Percentiles rank a stretch among this genome's conserved stretches.
Conservation (phyloP, 768 basidiomycete species). For the Boletus insuetus region DNA sequence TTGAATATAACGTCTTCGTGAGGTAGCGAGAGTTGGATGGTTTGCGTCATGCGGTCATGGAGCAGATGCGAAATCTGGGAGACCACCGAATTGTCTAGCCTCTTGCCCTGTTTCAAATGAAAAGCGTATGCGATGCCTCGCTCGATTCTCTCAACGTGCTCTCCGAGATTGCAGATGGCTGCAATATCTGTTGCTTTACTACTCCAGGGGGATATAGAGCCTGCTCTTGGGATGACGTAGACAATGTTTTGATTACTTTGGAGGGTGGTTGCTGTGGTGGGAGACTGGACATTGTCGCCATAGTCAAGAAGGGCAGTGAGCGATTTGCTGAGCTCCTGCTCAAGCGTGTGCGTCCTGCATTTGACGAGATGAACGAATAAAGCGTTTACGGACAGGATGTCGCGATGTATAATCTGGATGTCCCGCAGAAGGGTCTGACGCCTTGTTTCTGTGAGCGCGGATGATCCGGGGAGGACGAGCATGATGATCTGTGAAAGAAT, state of each 20-base stretch:
- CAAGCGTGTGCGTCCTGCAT: slow-evolving; percentile 43
- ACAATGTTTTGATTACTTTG: slow-evolving; percentile 42
- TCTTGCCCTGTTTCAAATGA: slow-evolving; percentile 39
- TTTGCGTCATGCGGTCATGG: slow-evolving; percentile 97
- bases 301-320: slow-evolving; percentile 78
- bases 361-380: slow-evolving; percentile 87
- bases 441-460: slow-evolving; percentile 69
- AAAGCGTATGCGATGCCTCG: slow-evolving; percentile 75
- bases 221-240: slow-evolving; percentile 79
- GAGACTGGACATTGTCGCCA: slow-evolving; percentile 68
- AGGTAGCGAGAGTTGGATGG: slow-evolving; percentile 59
- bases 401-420: slow-evolving; percentile 51
- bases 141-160: slow-evolving; percentile 77
- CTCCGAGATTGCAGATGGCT: slow-evolving; percentile 75
- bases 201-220: slow-evolving; percentile 98
- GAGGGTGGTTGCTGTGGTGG: slow-evolving; percentile 39
- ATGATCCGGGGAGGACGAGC: slow-evolving; percentile 78
- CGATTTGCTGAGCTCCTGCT: slow-evolving; percentile 49
- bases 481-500: slow-evolving; percentile 39
- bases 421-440: slow-evolving; percentile 60
- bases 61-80: slow-evolving; percentile 63
- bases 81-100: slow-evolving; percentile 47
- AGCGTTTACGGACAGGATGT: slow-evolving; percentile 70
- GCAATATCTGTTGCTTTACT: slow-evolving; percentile 98
- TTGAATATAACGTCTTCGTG: slow-evolving; percentile 54